phyloP scores from a whole-genome alignment of 2,329 filamentous ascomycete species.

The Leptographium galeiforme region DNA sequence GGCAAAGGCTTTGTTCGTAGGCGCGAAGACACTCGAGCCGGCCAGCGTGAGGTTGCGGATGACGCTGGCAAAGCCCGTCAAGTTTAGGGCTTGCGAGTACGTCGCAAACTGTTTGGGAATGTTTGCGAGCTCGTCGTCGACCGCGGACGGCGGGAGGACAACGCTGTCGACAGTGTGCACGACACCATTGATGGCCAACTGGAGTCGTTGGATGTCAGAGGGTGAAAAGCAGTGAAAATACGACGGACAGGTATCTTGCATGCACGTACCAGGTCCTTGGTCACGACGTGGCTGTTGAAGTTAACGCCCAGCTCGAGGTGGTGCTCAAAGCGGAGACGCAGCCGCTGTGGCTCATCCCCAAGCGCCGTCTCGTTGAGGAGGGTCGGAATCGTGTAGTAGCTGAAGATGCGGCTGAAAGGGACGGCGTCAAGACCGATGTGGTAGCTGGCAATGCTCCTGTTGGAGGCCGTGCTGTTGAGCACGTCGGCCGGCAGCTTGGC shows the following conservation, averaged over 20 bases:
- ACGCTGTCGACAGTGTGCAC: constrained; percentile 65
- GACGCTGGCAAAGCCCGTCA: constrained; percentile 55
- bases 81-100: constrained; percentile 57
- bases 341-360: constrained; percentile 55
- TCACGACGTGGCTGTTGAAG: constrained; percentile 59
- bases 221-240: no score
- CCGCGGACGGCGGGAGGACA: constrained; percentile 60
- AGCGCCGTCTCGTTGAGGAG: constrained; percentile 44
- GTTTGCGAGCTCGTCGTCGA: constrained; percentile 40
- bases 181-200: constrained; percentile 66
- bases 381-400: constrained; percentile 63
- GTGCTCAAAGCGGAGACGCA: constrained; percentile 49
- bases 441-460: constrained; percentile 60
- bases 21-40: constrained; percentile 70
- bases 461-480: constrained; percentile 44
- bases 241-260: not conserved
- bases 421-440: constrained; percentile 59
- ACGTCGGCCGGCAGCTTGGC: constrained; percentile 34
- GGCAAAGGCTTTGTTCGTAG: constrained; percentile 67
- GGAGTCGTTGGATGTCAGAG: not conserved
- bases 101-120: constrained; percentile 70
- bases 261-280: constrained; percentile 51
- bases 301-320: constrained; percentile 57
- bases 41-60: constrained; percentile 38
- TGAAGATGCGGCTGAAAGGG: constrained; percentile 50